Conservation (phyloP, 2,329 filamentous ascomycete genomes). For the Phaeosphaeria sp. region DNA sequence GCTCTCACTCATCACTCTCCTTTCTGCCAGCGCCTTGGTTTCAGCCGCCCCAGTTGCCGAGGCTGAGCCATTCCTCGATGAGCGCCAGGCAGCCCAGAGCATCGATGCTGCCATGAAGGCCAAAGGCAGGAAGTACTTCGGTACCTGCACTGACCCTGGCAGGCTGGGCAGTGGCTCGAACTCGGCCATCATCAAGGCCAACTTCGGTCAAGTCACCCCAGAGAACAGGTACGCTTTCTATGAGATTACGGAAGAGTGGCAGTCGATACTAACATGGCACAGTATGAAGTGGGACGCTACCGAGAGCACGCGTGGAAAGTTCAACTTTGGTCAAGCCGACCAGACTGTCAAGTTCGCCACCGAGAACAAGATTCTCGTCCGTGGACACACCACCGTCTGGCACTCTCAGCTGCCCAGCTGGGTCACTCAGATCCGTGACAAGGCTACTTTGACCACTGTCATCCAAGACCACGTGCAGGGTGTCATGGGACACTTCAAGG, state of each 20-base stretch:
- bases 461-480: conserved; percentile 67
- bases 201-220: conserved; percentile 70
- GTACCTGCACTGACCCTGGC: conserved; percentile 63
- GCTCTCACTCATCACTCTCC: conserved; percentile 34
- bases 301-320: conserved; percentile 51
- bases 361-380: conserved; percentile 66
- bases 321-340: conserved; percentile 62
- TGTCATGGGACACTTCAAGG: conserved; percentile 66
- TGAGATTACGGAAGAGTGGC: no score
- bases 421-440: conserved; percentile 65
- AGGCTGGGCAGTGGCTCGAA: conserved; percentile 60
- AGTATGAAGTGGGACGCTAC: conserved; percentile 73
- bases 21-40: conserved; percentile 36
- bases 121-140: conserved; percentile 72
- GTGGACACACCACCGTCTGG: conserved; percentile 73
- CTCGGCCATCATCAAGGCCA: conserved; percentile 64
- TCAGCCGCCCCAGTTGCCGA: conserved; percentile 39
- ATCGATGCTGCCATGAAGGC: conserved; percentile 65
- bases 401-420: conserved; percentile 61
- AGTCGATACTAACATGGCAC: neutral
- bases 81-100: conserved; percentile 51
- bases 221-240: conserved; percentile 60
- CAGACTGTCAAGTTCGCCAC: conserved; percentile 62
- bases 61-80: conserved; percentile 33
- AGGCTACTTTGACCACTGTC: conserved; percentile 60